These are phyloP conservation scores for Populus euphratica DNA, from an alignment of 345 rosid genomes.

Conservation along the genomic window DNA sequence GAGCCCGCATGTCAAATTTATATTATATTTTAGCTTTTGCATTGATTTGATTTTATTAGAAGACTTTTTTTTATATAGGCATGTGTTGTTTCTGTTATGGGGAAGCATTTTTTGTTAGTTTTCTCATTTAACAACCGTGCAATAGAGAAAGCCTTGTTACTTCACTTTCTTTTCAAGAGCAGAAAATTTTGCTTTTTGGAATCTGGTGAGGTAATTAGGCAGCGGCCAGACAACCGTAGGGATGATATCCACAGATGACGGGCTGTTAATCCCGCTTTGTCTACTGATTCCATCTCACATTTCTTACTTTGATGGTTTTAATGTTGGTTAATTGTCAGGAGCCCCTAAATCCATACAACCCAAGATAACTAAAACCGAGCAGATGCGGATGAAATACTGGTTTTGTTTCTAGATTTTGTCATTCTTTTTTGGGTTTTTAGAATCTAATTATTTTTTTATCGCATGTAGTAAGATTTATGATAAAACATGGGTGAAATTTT, in stretches of 20 bases:
- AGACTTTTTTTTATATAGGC: slow-evolving; percentile 8
- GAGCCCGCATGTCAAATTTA: slow-evolving; percentile 27
- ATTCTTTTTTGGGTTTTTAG: background rate
- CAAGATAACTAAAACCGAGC: background rate
- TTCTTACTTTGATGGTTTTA: background rate
- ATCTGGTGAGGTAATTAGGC: slow-evolving; percentile 22
- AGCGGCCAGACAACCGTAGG: slow-evolving; percentile 71
- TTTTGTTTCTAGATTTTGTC: background rate
- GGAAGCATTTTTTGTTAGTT: slow-evolving; percentile 18
- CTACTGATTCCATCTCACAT: slow-evolving; percentile 60
- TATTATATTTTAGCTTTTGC: background rate
- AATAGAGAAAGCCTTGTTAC: slow-evolving; percentile 32
- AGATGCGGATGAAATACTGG: background rate
- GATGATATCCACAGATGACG: slow-evolving; percentile 56
- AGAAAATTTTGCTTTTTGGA: slow-evolving; percentile 2
- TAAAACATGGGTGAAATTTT: background rate
- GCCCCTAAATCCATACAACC: background rate
- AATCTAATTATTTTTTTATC: background rate
- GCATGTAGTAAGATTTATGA: background rate
- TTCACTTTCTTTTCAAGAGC: slow-evolving; percentile 3
- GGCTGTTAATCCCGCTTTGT: slow-evolving; percentile 32
- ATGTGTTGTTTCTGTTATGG: slow-evolving; percentile 23
- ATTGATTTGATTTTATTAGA: background rate
- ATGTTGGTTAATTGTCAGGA: background rate
- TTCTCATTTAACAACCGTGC: slow-evolving; percentile 35